phyloP scores from a whole-genome alignment of 768 basidiomycete genomes.

The Serendipita indica region DNA sequence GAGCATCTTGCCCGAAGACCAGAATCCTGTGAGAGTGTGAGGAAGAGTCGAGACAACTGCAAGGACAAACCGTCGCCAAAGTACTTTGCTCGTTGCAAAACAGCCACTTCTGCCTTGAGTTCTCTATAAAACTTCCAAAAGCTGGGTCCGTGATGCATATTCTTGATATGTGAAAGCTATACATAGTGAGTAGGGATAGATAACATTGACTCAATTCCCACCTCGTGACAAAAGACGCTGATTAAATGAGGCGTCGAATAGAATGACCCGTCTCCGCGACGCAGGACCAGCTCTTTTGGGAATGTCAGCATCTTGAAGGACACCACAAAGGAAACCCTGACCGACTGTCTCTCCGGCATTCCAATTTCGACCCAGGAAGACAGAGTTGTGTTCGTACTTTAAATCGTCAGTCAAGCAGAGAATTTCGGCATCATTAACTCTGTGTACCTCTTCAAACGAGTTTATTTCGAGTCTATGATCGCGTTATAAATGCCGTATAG shows the following conservation, averaged over 20 bases:
- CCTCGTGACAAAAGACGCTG: conserved; percentile 74
- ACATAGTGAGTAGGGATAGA: neutral
- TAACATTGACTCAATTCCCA: conserved; percentile 21
- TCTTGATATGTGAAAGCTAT: conserved; percentile 75
- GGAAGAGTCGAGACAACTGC: neutral
- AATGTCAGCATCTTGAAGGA: conserved; percentile 7
- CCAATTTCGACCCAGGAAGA: conserved; percentile 78
- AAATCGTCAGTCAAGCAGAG: neutral
- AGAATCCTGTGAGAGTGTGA: conserved; percentile 41
- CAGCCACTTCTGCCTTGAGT: conserved; percentile 48
- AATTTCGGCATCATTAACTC: neutral
- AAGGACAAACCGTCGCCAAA: conserved; percentile 54
- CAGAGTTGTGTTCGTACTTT: conserved; percentile 63
- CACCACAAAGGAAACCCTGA: conserved; percentile 20
- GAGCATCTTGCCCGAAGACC: conserved; percentile 64
- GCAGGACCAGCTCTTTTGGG: conserved; percentile 53
- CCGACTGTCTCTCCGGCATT: conserved; percentile 69
- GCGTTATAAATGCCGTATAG: neutral
- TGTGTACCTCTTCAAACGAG: conserved; percentile 60
- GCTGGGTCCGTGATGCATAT: conserved; percentile 64
- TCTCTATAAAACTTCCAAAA: conserved; percentile 65
- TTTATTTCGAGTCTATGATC: conserved; percentile 38
- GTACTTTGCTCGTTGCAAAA: conserved; percentile 60
- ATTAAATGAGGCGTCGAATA: conserved; percentile 52
- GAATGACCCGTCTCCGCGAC: conserved; percentile 44